phyloP scores from a whole-genome alignment of 495 filamentous ascomycete genomes.

The Evernia prunastri region DNA sequence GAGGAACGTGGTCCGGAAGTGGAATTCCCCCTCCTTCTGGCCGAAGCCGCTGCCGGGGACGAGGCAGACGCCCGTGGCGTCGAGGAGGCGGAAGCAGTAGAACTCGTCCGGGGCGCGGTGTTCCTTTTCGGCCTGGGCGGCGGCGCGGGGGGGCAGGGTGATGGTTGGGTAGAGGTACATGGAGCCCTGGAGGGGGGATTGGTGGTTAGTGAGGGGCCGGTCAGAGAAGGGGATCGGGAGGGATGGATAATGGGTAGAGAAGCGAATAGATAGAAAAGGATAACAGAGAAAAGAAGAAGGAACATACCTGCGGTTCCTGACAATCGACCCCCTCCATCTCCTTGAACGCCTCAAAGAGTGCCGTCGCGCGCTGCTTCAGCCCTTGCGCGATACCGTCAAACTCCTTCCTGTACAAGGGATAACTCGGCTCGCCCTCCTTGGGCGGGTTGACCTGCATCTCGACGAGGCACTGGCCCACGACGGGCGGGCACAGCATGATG shows the following conservation, averaged over 20 bases:
- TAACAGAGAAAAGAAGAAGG: background rate
- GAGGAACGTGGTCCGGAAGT: constrained; percentile 96
- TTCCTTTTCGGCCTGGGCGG: constrained; percentile 66
- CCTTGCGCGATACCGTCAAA: constrained; percentile 72
- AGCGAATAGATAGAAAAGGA: constrained; percentile 4
- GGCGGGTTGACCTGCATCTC: constrained; percentile 98
- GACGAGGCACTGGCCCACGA: constrained; percentile 90
- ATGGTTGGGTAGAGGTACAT: constrained; percentile 99
- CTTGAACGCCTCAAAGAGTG: constrained; percentile 82
- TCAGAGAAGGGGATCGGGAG: background rate
- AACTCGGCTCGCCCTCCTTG: constrained; percentile 67
- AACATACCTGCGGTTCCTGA: constrained; percentile 60
- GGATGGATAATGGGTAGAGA: constrained; percentile 1
- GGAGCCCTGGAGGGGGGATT: constrained; percentile 51
- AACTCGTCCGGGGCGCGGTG: constrained; percentile 79
- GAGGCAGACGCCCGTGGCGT: constrained; percentile 92
- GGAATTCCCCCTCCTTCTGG: constrained; percentile 82
- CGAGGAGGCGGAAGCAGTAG: constrained; percentile 83
- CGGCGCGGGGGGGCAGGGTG: constrained; percentile 63
- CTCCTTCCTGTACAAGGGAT: constrained; percentile 74
- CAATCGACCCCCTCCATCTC: constrained; percentile 93
- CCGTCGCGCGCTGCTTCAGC: constrained; percentile 68
- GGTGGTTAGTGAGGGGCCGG: background rate
- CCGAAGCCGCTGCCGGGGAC: constrained; percentile 91
- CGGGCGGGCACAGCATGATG: constrained; percentile 90